Conservation (phyloP, 2,329 filamentous ascomycete genomes). For the Lizonia empirigonia region DNA sequence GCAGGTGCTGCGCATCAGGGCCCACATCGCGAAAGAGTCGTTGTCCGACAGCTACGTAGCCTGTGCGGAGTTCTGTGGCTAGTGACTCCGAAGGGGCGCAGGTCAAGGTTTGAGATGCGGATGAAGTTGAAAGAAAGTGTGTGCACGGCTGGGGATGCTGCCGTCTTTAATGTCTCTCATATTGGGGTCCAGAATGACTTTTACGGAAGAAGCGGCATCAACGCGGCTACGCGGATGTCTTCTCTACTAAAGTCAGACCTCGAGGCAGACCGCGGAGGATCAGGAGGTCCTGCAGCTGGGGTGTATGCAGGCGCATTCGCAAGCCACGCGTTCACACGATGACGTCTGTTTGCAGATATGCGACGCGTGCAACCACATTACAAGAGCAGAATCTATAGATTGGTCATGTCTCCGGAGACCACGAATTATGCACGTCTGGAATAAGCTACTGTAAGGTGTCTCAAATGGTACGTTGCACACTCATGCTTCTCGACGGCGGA, state of each 20-base stretch:
- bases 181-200: not conserved
- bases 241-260: not conserved
- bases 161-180: not conserved
- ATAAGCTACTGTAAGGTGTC: too few species aligned
- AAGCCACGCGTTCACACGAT: constrained; percentile 6
- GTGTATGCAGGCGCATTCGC: constrained; percentile 4
- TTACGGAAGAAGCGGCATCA: constrained; percentile 10
- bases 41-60: not conserved
- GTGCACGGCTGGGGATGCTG: not conserved
- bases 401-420: not conserved
- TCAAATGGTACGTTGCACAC: too few species aligned
- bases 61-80: constrained; percentile 1
- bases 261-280: not conserved
- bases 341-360: not conserved
- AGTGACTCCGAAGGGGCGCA: not conserved
- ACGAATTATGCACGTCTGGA: not conserved
- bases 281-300: not conserved
- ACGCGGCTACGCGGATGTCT: constrained; percentile 9
- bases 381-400: not conserved
- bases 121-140: not conserved
- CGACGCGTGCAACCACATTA: not conserved
- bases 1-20: not conserved
- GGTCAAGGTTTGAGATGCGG: not conserved
- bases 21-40: not conserved
- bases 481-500: too few species aligned